Conservation (phyloP, 768 basidiomycete genomes). For the Agrocybe chaxingu region DNA sequence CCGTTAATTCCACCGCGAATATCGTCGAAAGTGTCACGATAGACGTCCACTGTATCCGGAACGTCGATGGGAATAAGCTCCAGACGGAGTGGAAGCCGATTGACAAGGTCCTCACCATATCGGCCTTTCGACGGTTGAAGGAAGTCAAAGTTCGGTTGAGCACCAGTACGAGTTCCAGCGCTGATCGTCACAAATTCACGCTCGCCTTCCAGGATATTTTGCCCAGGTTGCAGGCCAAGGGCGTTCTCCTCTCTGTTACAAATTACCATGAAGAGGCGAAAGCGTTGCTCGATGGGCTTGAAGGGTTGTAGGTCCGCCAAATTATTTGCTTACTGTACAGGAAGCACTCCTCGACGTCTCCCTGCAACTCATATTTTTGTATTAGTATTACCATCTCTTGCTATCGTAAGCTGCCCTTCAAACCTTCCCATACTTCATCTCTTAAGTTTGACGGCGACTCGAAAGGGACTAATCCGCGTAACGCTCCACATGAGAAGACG, state of each 20-base stretch:
- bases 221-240: slow-evolving; percentile 2
- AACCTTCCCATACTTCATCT: no score
- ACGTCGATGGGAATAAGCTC: slow-evolving; percentile 3
- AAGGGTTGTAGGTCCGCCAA: no score
- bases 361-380: no score
- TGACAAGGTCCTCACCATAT: slow-evolving; percentile 11
- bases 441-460: no score
- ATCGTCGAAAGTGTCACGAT: slow-evolving; percentile 12
- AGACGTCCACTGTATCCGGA: slow-evolving; percentile 16
- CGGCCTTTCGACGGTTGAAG: slow-evolving; percentile 7
- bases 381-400: no score
- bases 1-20: background rate
- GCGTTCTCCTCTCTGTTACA: background rate
- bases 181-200: slow-evolving; percentile 1
- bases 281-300: no score
- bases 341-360: no score
- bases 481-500: no score
- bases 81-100: slow-evolving; percentile 15
- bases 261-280: no score
- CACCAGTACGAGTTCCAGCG: slow-evolving; percentile 7
- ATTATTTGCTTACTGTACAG: no score
- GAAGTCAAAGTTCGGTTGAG: slow-evolving; percentile 11
- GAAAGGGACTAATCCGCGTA: no score
- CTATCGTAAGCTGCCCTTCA: no score
- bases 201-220: slow-evolving; percentile 11